These are phyloP conservation scores for Tephrocybe rancida DNA, from an alignment of 768 basidiomycete genomes.

Conservation along the genomic window DNA sequence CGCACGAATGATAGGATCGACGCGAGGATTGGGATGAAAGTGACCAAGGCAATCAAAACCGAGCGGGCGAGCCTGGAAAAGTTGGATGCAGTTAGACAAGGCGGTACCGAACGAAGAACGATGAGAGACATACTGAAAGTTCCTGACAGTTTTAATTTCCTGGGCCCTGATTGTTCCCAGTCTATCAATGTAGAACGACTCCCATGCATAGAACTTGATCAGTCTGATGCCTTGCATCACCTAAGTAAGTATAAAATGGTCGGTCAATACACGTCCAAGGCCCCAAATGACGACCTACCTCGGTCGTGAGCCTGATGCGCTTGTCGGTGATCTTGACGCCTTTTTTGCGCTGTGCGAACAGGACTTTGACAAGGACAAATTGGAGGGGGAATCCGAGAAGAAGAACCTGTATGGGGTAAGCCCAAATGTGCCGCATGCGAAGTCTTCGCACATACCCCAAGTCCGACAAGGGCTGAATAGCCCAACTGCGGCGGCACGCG, in stretches of 20 bases:
- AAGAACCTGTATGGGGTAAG: constrained; percentile 36
- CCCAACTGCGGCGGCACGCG: constrained; percentile 36
- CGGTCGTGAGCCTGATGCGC: constrained; percentile 52
- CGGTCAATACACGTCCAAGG: too few relatives aligned
- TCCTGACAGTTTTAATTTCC: constrained; percentile 41
- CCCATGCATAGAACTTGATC: constrained; percentile 67
- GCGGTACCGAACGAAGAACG: not conserved
- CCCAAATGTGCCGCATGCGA: constrained; percentile 4
- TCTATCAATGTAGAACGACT: constrained; percentile 45
- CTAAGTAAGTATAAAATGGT: constrained; percentile 20
- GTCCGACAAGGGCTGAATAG: constrained; percentile 55
- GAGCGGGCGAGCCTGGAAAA: constrained; percentile 34
- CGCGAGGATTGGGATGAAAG: constrained; percentile 54
- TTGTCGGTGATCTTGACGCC: constrained; percentile 55
- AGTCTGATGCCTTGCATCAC: constrained; percentile 69
- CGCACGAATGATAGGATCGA: constrained; percentile 53
- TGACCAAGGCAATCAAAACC: constrained; percentile 42
- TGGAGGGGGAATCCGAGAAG: constrained; percentile 52
- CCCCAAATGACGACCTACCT: too few relatives aligned
- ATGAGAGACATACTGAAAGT: constrained; percentile 32
- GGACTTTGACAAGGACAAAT: constrained; percentile 39
- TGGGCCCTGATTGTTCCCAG: constrained; percentile 37
- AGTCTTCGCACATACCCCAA: constrained; percentile 33
- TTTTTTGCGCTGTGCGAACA: constrained; percentile 46
- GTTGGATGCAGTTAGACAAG: constrained; percentile 1